Percentiles rank a stretch among this genome's conserved stretches.
These are phyloP conservation scores for Nicotiana obtusifolia DNA, from an alignment of 257 asterid genomes.

Conservation along the genomic window DNA sequence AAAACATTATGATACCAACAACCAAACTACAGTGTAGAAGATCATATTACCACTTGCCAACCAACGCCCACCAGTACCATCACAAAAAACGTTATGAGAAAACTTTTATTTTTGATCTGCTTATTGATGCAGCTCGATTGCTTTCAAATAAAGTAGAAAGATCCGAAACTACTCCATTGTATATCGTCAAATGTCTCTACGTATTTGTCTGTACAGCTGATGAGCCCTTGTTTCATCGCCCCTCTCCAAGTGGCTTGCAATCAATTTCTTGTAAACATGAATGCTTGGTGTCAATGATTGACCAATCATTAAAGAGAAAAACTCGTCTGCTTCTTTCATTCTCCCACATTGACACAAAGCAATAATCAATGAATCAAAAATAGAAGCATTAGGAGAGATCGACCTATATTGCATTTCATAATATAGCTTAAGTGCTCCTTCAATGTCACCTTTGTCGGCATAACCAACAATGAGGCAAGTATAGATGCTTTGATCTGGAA, in stretches of 20 bases:
- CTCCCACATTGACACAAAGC: conserved; percentile 45
- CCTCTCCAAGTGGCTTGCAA: conserved; percentile 29
- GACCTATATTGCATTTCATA: conserved; percentile 69
- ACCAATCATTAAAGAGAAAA: conserved; percentile 34
- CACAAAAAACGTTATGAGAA: background rate
- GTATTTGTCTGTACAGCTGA: conserved; percentile 28
- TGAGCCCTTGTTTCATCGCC: conserved; percentile 31
- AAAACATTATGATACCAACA: background rate
- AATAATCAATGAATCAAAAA: conserved; percentile 31
- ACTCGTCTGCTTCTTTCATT: conserved; percentile 50
- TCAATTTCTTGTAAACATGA: conserved; percentile 28
- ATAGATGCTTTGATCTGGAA: conserved; percentile 44
- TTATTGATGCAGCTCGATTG: background rate
- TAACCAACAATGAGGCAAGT: conserved; percentile 56
- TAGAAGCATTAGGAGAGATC: conserved; percentile 31
- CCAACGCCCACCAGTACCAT: background rate
- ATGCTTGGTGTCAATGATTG: conserved; percentile 27
- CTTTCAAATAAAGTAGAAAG: background rate
- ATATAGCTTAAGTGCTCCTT: conserved; percentile 44
- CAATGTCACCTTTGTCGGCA: conserved; percentile 39
- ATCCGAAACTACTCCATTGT: background rate
- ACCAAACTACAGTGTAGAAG: background rate
- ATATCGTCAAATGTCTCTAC: background rate
- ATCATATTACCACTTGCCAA: background rate
- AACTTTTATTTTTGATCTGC: background rate